Conservation (phyloP, 179 eudicot genomes). For the Corrigiola litoralis region DNA sequence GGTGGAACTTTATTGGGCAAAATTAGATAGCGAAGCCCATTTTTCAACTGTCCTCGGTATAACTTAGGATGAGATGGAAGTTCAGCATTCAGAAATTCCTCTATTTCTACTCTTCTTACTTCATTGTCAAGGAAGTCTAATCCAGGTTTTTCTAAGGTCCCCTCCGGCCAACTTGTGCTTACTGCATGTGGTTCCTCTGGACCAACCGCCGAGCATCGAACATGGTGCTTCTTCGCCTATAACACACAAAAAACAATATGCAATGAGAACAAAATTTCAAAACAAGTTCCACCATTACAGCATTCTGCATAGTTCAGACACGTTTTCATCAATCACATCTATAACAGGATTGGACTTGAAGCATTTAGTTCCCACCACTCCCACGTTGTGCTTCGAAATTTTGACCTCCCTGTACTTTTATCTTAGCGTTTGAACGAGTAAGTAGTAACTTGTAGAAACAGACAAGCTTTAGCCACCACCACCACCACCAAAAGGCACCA, state of each 20-base stretch:
- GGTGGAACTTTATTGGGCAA: conserved; percentile 98
- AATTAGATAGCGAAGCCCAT: conserved; percentile 94
- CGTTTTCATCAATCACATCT: not conserved
- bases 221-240: conserved; percentile 49
- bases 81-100: conserved; percentile 54
- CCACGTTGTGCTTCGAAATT: too few species aligned
- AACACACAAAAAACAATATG: conserved; percentile 10
- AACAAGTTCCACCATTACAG: not conserved
- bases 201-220: conserved; percentile 71
- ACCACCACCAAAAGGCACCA: too few species aligned
- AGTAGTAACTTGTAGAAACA: too few species aligned
- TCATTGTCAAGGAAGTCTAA: conserved; percentile 54
- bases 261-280: not conserved
- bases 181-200: conserved; percentile 99
- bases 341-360: not conserved
- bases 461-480: too few species aligned
- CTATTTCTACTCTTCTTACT: conserved; percentile 43
- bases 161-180: conserved; percentile 72
- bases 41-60: conserved; percentile 75
- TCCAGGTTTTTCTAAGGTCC: conserved; percentile 59
- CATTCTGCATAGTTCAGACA: conserved; percentile 2
- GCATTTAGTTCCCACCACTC: too few species aligned
- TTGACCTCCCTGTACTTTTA: too few species aligned
- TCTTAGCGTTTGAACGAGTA: too few species aligned
- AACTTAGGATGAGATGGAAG: conserved; percentile 92